Conservation (phyloP, 176 grass and related monocot genomes). For the Melocanna baccifera region DNA sequence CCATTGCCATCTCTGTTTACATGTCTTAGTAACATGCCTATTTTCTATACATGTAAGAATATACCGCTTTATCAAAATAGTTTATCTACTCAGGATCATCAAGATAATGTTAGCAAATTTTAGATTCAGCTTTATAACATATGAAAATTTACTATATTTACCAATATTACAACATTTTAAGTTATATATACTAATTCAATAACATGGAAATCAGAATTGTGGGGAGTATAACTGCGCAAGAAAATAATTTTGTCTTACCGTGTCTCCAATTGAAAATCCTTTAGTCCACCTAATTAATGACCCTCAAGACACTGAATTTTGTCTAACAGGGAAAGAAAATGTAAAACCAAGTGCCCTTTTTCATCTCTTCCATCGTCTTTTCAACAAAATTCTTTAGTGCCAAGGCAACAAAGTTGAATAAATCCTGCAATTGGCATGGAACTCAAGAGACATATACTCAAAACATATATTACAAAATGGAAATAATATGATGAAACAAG, state of each 20-base stretch:
- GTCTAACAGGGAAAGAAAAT: constrained; percentile 95
- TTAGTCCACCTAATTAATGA: constrained; percentile 90
- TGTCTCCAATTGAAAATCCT: constrained; percentile 76
- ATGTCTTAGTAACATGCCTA: background rate
- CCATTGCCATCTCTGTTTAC: too few relatives aligned
- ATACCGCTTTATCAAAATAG: background rate
- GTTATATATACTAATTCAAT: background rate
- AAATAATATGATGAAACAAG: constrained; percentile 1
- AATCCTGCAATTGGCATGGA: constrained; percentile 45
- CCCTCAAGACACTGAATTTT: constrained; percentile 84
- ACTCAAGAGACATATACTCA: constrained; percentile 10
- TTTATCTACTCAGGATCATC: background rate
- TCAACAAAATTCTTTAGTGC: constrained; percentile 68
- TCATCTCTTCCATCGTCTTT: constrained; percentile 52
- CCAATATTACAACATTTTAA: background rate
- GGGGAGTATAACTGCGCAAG: background rate
- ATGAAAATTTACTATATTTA: background rate
- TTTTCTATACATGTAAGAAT: background rate
- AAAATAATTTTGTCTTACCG: constrained; percentile 40
- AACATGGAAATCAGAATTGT: background rate
- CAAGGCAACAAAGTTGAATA: constrained; percentile 75
- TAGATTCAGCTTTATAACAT: background rate
- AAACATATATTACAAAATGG: background rate
- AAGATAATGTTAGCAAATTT: background rate
- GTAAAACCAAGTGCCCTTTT: constrained; percentile 76